These are phyloP conservation scores for Closterium sp. DNA, from an alignment of 139 green algal genomes.

Conservation along the genomic window DNA sequence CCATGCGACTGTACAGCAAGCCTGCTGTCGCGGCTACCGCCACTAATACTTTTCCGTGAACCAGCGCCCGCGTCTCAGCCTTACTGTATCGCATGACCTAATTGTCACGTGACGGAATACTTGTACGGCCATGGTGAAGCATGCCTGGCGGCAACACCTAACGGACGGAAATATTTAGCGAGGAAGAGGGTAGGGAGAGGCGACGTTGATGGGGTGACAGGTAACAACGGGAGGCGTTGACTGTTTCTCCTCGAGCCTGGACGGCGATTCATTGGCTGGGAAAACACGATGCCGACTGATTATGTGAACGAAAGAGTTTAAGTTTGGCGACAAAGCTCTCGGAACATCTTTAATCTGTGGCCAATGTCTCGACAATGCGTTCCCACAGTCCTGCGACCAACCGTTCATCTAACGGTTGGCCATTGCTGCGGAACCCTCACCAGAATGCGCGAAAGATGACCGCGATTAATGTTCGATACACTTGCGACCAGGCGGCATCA, in stretches of 20 bases:
- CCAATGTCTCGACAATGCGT: too few relatives aligned
- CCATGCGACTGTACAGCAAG: neutral
- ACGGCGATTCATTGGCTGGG: neutral
- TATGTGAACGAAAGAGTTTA: too few relatives aligned
- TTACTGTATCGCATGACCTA: neutral
- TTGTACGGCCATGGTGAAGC: neutral
- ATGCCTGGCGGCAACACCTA: neutral
- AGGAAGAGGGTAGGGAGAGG: neutral
- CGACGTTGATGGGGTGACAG: neutral
- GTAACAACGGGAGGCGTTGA: neutral
- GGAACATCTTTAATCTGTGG: too few relatives aligned
- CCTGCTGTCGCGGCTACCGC: neutral
- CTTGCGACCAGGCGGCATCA: neutral
- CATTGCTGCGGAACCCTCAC: neutral
- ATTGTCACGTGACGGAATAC: neutral
- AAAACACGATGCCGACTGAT: neutral
- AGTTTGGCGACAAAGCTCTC: too few relatives aligned
- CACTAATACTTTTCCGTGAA: neutral
- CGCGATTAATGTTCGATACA: neutral
- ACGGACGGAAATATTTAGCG: neutral
- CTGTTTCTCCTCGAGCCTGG: neutral
- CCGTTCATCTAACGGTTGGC: too few relatives aligned
- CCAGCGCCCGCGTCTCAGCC: neutral
- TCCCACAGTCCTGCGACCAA: too few relatives aligned
- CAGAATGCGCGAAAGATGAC: neutral